Percentiles rank a stretch among this genome's conserved stretches.
Conservation (phyloP, 129 eudicot genomes). For the Centaurea solstitialis region DNA sequence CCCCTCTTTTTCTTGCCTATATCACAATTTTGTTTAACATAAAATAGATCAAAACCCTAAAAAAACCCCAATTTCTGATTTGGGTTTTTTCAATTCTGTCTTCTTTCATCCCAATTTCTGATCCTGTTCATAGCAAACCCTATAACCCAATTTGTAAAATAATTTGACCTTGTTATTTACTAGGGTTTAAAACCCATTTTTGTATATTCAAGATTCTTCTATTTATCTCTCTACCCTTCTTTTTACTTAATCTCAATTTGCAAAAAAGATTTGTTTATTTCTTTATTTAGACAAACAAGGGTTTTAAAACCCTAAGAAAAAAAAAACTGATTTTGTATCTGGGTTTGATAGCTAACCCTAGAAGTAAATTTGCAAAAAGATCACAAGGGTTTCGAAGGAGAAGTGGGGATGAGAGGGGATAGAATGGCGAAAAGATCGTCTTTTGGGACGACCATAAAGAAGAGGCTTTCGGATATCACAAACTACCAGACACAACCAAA, state of each 20-base stretch:
- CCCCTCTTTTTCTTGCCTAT: background rate
- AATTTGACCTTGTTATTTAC: background rate
- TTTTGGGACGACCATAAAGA: constrained; percentile 58
- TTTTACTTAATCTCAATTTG: background rate
- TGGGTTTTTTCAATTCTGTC: background rate
- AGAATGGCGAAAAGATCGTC: constrained; percentile 66
- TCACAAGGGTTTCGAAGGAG: constrained; percentile 4
- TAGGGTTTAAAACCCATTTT: background rate
- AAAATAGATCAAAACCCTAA: background rate
- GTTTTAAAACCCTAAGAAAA: background rate
- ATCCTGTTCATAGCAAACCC: background rate
- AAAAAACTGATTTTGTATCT: background rate
- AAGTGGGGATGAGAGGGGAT: constrained; percentile 41
- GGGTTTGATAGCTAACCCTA: background rate
- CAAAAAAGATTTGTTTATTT: constrained; percentile 5
- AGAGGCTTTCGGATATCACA: constrained; percentile 76
- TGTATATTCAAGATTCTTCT: background rate
- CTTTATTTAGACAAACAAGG: background rate
- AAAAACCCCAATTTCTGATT: background rate
- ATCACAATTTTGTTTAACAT: background rate
- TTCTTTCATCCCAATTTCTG: background rate
- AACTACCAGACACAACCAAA: constrained; percentile 55
- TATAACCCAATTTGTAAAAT: background rate
- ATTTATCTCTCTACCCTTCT: background rate
- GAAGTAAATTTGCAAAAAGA: background rate